Conservation (phyloP, 2,329 filamentous ascomycete species). For the Aspergillus uvarum region DNA sequence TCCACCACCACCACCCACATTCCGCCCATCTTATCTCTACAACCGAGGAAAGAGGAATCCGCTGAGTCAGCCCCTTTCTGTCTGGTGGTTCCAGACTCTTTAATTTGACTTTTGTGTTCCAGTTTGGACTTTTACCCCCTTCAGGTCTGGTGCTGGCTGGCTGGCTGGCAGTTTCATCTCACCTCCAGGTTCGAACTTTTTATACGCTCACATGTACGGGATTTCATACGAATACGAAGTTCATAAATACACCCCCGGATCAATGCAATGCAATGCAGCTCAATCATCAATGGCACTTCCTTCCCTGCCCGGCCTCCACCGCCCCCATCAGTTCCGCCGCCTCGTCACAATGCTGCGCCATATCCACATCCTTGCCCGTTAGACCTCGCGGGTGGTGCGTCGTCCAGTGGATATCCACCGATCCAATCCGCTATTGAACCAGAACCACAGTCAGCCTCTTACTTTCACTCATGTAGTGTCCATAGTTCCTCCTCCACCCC, state of each 20-base stretch:
- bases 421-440: conserved; percentile 33
- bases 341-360: conserved; percentile 41
- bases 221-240: too few relatives aligned
- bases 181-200: too few relatives aligned
- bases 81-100: neutral
- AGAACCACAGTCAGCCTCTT: conserved; percentile 14
- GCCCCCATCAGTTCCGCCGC: conserved; percentile 35
- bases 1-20: neutral
- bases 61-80: neutral
- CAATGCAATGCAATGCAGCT: too few relatives aligned
- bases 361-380: conserved; percentile 36
- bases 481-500: neutral
- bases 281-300: conserved; percentile 23
- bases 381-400: conserved; percentile 42
- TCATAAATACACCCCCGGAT: too few relatives aligned
- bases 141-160: too few relatives aligned
- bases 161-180: too few relatives aligned
- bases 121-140: too few relatives aligned
- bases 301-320: conserved; percentile 31
- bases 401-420: conserved; percentile 42
- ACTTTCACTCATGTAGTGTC: too few relatives aligned
- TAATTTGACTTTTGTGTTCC: neutral
- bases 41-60: neutral
- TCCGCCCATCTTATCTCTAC: neutral
- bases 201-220: too few relatives aligned